Evolutionary conservation across 352 stramenopile genomes (phyloP), one percentile per base, ranked within the genome.

Genomic region (Globisporangium paddicum): DNA sequence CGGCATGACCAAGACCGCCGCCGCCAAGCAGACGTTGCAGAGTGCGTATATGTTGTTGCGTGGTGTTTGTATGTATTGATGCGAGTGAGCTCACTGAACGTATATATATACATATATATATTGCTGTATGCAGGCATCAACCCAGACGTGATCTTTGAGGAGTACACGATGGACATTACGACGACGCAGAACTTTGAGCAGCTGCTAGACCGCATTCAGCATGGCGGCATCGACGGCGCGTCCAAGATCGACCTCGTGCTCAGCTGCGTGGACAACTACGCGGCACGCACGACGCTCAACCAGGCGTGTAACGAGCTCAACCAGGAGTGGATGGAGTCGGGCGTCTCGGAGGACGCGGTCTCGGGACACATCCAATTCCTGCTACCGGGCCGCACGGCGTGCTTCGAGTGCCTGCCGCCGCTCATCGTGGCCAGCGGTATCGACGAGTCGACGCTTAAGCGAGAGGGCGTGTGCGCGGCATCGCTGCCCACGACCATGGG

Each of bases 221-320:
- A 87, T 57, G 86, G 87, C 35, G 73, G 79, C 16, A 63, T 95
- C 8, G 73, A 90, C 41, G 72, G 68, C 26, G 51, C 45, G 40
- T 75, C 71, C 28, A 76, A 76, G 26, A 72, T 96, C 30, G 82
- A 95, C 60, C 57, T 96, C 18, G 86, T 96, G 41, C 74, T 96
- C 21, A 92, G 79, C 59, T 96, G 88, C 58, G 88, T 96, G 37
- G 88, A 96, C 77, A 96, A 96, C 65, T 96, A 95, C 60, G 84
- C 83, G 10, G 88, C 88, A 0, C 80, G 88, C 11, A 94, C 87
- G 56, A 75, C 87, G 14, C 75, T 96, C 47, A 96, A 96, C 61
- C 79, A 93, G 60, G 87, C 86, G 44, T 96, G 88, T 62, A 95
- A 90, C 48, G 85, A 95, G 65, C 71, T 91, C 19, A 86, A 92